Evolutionary conservation across 2,329 filamentous ascomycete species (phyloP).

Genomic region (Karstenula rhodostoma): DNA sequence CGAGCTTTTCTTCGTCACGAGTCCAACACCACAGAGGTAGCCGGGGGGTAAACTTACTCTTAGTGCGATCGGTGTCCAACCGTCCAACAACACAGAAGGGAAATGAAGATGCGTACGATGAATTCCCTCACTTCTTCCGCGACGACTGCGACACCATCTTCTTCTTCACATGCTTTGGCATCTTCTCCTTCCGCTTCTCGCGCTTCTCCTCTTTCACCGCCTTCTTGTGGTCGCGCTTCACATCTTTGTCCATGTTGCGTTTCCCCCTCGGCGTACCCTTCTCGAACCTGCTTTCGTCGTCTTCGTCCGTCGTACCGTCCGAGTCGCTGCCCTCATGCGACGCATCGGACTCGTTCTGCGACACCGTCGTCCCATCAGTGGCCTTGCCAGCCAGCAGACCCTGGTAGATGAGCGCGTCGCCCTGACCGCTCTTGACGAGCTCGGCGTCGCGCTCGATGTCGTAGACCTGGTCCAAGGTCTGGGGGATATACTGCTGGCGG

Average conservation of each 20-base stretch:
- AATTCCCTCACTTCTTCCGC: slow-evolving; percentile 63
- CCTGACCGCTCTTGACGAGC: slow-evolving; percentile 75
- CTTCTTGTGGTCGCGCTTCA: slow-evolving; percentile 86
- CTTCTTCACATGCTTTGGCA: slow-evolving; percentile 97
- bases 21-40: background rate
- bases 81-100: background rate
- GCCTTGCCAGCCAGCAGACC: slow-evolving; percentile 80
- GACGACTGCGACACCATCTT: slow-evolving; percentile 72
- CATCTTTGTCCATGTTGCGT: slow-evolving; percentile 87
- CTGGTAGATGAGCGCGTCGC: slow-evolving; percentile 81
- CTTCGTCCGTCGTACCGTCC: slow-evolving; percentile 29
- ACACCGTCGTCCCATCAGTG: slow-evolving; percentile 21
- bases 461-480: slow-evolving; percentile 94
- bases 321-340: slow-evolving; percentile 31
- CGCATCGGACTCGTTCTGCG: slow-evolving; percentile 58
- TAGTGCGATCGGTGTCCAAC: background rate
- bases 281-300: slow-evolving; percentile 44
- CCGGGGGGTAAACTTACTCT: background rate
- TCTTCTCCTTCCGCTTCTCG: slow-evolving; percentile 92
- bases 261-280: slow-evolving; percentile 46
- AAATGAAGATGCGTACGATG: background rate
- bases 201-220: slow-evolving; percentile 95
- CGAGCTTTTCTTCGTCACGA: slow-evolving; percentile 30
- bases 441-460: slow-evolving; percentile 92
- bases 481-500: slow-evolving; percentile 94